Conservation (phyloP, 352 stramenopile genomes). For the Globisporangium rhizosaccharum region DNA sequence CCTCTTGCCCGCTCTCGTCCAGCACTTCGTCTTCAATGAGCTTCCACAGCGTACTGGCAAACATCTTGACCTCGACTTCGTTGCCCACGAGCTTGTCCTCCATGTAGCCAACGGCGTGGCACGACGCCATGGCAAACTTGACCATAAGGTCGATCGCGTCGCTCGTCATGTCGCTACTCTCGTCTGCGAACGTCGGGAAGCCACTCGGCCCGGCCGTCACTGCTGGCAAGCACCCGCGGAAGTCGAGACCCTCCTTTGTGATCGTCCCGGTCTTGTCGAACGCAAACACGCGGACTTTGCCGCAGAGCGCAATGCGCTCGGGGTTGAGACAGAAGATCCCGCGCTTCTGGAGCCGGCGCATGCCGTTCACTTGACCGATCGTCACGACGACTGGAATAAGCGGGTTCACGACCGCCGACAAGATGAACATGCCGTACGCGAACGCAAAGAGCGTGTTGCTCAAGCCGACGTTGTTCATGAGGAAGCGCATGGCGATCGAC, state of each 20-base stretch:
- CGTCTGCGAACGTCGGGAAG: slow-evolving; percentile 8
- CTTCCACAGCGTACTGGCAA: slow-evolving; percentile 46
- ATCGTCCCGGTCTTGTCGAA: slow-evolving; percentile 89
- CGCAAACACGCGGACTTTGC: slow-evolving; percentile 77
- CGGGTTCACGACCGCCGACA: slow-evolving; percentile 53
- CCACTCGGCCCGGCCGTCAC: not conserved
- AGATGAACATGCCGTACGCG: slow-evolving; percentile 57
- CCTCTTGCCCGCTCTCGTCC: slow-evolving; percentile 19
- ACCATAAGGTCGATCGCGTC: slow-evolving; percentile 11
- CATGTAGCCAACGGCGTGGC: slow-evolving; percentile 55
- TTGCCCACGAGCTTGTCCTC: slow-evolving; percentile 59
- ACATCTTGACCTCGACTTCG: slow-evolving; percentile 72
- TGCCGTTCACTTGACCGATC: slow-evolving; percentile 68
- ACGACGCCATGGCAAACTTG: slow-evolving; percentile 46
- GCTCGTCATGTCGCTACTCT: slow-evolving; percentile 13
- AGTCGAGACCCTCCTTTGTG: slow-evolving; percentile 79
- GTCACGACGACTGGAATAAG: slow-evolving; percentile 76
- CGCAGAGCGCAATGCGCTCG: slow-evolving; percentile 64
- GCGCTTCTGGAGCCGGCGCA: slow-evolving; percentile 41
- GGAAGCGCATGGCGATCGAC: slow-evolving; percentile 36
- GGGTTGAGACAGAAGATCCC: slow-evolving; percentile 67
- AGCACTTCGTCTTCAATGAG: slow-evolving; percentile 24
- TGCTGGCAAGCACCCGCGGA: slow-evolving; percentile 22
- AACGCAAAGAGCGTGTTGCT: slow-evolving; percentile 52
- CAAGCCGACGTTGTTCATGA: slow-evolving; percentile 35